Evolutionary conservation across 179 eudicot genomes (phyloP), one percentile per base, ranked within the genome.

Genomic region (Corrigiola litoralis): DNA sequence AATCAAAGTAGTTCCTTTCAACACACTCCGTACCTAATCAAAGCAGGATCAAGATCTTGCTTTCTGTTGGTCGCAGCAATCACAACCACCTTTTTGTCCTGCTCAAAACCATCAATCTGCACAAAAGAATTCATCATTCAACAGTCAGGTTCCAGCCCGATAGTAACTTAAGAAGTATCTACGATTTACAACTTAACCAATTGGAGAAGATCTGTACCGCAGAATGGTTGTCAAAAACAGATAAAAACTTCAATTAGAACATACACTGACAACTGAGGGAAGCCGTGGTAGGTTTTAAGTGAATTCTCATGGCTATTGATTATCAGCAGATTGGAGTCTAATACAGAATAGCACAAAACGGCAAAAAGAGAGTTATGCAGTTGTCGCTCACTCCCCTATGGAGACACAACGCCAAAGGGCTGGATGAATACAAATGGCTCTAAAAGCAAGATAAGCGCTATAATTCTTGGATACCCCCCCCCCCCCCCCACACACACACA

Each of bases 41-140:
- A 63, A 73, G 99, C 99, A 73, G 97, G 99, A 82, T 94, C 99
- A 73, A 94, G 90, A 65, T 94, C 99, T 74, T 94, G 97, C 73
- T 86, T 90, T 76, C 99, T 80, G 71, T 94, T 94, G 38, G 99
- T 94, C 67, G 99, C 99, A 48, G 97, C 97, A 77, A 94, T 81
- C 56, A 90, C 97, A 32, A 94, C 94, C 67, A 94, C 99, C 79
- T 83, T 90, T 72, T 83, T 94, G 46, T 90, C 97, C 81, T 94
- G 97, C 79, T 94, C 99, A 79, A 94, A 94, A 13, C 97, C 97
- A 74, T 94, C 99, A 74, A 94, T 94, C 99, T 94, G 87, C 77
- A 82, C 41, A 37, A 60, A 40, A 52, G 32, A 2, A 56, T 14
- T 27, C 27, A 14, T 34, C 47, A 47, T 58, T 50, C 10, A 53